phyloP scores from a whole-genome alignment of 2,329 filamentous ascomycete genomes.

The Nothomitra cinnamomea region DNA sequence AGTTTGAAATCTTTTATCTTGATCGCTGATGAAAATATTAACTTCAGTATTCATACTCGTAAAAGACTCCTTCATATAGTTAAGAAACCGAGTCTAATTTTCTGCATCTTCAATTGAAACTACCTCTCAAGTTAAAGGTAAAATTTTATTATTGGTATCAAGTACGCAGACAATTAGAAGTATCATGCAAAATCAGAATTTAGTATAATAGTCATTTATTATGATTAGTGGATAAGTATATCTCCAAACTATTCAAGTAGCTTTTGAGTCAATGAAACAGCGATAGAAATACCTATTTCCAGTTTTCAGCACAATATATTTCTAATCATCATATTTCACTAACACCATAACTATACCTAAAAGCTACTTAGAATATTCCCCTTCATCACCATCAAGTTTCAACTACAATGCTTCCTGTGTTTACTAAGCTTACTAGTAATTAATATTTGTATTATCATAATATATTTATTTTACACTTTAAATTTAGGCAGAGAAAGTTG shows the following conservation, averaged over 20 bases:
- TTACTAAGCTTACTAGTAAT: neutral
- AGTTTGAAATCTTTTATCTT: too few relatives aligned
- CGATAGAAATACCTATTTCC: neutral
- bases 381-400: neutral
- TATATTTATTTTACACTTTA: neutral
- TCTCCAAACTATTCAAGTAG: neutral
- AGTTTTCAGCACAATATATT: neutral
- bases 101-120: too few relatives aligned
- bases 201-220: neutral
- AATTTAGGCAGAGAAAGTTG: neutral
- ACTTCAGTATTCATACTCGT: too few relatives aligned
- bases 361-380: neutral
- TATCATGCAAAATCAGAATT: neutral
- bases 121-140: too few relatives aligned
- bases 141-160: too few relatives aligned
- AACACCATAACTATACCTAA: neutral
- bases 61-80: too few relatives aligned
- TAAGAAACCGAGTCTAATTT: too few relatives aligned
- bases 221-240: neutral
- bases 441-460: too few relatives aligned
- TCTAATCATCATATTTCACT: neutral
- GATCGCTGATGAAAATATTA: too few relatives aligned
- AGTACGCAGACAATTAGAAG: neutral
- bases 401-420: neutral
- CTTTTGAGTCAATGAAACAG: neutral